Conservation (phyloP, 768 basidiomycete species). For the Rhizopogon roseolus region DNA sequence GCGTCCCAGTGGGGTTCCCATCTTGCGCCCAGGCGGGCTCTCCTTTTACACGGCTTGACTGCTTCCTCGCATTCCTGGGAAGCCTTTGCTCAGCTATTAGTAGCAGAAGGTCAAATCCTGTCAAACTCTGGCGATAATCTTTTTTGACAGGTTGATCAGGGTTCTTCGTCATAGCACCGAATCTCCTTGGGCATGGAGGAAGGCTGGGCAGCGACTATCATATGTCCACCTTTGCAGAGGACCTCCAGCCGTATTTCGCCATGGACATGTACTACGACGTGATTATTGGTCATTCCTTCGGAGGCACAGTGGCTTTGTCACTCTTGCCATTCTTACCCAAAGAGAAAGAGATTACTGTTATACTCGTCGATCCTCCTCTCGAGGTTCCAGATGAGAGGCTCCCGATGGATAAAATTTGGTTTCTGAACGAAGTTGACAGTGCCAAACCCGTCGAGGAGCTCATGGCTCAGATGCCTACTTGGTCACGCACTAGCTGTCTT, state of each 20-base stretch:
- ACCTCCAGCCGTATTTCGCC: neutral
- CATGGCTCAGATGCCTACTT: neutral
- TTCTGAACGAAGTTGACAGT: neutral
- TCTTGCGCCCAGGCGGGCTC: constrained; percentile 16
- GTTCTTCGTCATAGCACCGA: constrained; percentile 3
- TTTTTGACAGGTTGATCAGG: neutral
- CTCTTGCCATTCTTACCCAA: constrained; percentile 1
- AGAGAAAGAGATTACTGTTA: neutral
- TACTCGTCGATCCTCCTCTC: constrained; percentile 6
- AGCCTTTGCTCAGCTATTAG: constrained; percentile 12
- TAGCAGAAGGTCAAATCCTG: constrained; percentile 6
- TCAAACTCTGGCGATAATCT: neutral
- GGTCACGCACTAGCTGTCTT: neutral
- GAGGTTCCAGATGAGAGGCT: neutral
- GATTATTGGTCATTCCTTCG: constrained; percentile 7
- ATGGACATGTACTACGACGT: neutral
- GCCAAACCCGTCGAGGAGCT: neutral
- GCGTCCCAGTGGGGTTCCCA: constrained; percentile 19
- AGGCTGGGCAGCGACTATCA: neutral
- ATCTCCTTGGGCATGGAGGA: constrained; percentile 1
- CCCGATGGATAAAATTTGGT: neutral
- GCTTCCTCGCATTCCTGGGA: constrained; percentile 18
- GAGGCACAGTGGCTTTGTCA: neutral
- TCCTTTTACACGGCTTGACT: constrained; percentile 20
- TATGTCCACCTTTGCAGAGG: neutral